These are phyloP conservation scores for Epichloe baconii DNA, from an alignment of 2,329 filamentous ascomycete species.

Conservation along the genomic window DNA sequence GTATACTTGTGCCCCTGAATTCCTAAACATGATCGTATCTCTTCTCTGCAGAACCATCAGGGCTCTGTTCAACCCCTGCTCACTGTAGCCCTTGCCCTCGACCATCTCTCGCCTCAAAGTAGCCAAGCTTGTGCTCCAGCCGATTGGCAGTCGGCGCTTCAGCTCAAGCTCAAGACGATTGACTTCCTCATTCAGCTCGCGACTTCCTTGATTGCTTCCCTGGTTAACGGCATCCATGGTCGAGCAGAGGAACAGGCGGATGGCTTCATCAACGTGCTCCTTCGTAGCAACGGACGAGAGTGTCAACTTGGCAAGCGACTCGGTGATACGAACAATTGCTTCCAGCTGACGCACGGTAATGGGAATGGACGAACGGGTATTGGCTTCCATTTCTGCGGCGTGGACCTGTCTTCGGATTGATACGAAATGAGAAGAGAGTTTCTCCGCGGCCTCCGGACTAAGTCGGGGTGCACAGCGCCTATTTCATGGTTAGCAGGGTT, in stretches of 20 bases:
- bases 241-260: conserved; percentile 85
- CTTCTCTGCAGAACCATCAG: conserved; percentile 75
- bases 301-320: conserved; percentile 83
- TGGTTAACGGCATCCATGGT: conserved; percentile 98
- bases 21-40: conserved; percentile 73
- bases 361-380: conserved; percentile 82
- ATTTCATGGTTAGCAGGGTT: conserved; percentile 15
- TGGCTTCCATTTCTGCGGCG: conserved; percentile 77
- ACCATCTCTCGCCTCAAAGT: conserved; percentile 84
- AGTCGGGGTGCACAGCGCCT: conserved; percentile 87
- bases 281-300: conserved; percentile 80
- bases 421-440: conserved; percentile 93
- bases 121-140: conserved; percentile 84
- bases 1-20: conserved; percentile 63
- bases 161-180: conserved; percentile 80
- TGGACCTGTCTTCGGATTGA: conserved; percentile 92
- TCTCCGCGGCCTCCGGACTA: conserved; percentile 82
- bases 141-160: conserved; percentile 75
- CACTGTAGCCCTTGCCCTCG: conserved; percentile 78
- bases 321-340: conserved; percentile 92
- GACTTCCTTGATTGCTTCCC: conserved; percentile 68
- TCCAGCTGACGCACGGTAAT: conserved; percentile 97
- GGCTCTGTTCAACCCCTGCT: conserved; percentile 73
- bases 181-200: conserved; percentile 85
- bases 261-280: conserved; percentile 90